These are phyloP conservation scores for Ophiognomonia clavigignenti-juglandacearum DNA, from an alignment of 2,329 filamentous ascomycete genomes.

Conservation along the genomic window DNA sequence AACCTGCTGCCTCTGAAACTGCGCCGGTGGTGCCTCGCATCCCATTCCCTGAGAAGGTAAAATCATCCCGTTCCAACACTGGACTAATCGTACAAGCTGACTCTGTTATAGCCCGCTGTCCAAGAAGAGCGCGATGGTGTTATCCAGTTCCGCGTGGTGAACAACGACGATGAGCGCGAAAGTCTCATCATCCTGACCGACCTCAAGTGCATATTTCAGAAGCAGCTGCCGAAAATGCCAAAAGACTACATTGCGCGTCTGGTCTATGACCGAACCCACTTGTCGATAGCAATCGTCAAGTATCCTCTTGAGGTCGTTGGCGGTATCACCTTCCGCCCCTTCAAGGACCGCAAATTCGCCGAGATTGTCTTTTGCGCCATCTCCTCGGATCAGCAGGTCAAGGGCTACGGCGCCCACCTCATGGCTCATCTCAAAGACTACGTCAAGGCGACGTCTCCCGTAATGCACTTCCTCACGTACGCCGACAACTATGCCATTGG, in stretches of 20 bases:
- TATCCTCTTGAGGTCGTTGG: constrained; percentile 93
- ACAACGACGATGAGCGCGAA: constrained; percentile 86
- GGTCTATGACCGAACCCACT: constrained; percentile 93
- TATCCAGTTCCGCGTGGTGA: constrained; percentile 96
- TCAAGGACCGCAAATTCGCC: constrained; percentile 86
- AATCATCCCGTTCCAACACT: constrained; percentile 10
- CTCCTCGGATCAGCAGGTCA: constrained; percentile 95
- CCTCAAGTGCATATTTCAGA: constrained; percentile 96
- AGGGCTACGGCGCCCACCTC: constrained; percentile 94
- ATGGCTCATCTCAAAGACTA: constrained; percentile 99
- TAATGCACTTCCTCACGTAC: constrained; percentile 99
- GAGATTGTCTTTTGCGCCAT: constrained; percentile 99
- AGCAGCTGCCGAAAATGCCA: constrained; percentile 97
- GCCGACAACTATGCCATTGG: constrained; percentile 98
- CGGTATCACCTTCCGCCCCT: constrained; percentile 93
- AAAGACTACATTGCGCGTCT: constrained; percentile 98
- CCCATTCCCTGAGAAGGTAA: constrained; percentile 83
- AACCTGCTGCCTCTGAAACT: constrained; percentile 34
- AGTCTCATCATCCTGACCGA: constrained; percentile 93
- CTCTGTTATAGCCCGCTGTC: constrained; percentile 65
- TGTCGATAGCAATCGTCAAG: constrained; percentile 97
- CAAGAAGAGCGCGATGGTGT: constrained; percentile 90
- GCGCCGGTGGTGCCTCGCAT: constrained; percentile 58
- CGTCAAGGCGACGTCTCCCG: constrained; percentile 90
- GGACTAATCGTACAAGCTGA: constrained; percentile 1